Evolutionary conservation across 2,329 filamentous ascomycete genomes (phyloP), one percentile per base, ranked within the genome.

Genomic region (Paecilomyces sp.): DNA sequence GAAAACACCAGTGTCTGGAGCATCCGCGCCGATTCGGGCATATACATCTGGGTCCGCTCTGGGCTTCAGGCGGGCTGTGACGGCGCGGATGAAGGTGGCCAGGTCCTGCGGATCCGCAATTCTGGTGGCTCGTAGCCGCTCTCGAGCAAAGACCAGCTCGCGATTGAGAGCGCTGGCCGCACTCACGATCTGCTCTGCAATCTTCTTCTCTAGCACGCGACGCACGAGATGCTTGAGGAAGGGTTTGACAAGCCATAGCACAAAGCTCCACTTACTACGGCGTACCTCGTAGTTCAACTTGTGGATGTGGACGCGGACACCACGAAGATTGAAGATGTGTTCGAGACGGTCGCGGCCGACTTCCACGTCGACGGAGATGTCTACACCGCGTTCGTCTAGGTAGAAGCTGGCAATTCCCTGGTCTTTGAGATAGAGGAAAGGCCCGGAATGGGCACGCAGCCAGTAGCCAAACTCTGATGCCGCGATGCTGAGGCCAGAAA

Each of bases 381-480:
- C 93, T 60, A 97, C 86, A 18, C 93, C 93, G 22, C 90, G 85
- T 66, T 93, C 87, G 72, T 97, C 93, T 4, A 97, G 84, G 53
- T 85, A 85, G 74, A 97, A 92, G 31, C 88, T 91, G 4, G 89
- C 91, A 55, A 97, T 89, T 3, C 93, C 93, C 72, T 92, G 84
- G 67, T 96, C 92, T 1, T 85, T 84, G 31, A 96, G 81, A 25
- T 86, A 86, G 55, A 96, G 79, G 1, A 95, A 68, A 7, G 66
- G 72, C 1, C 90, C 87, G 13, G 86, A 85, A 71, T 94, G 92
- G 0, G 90, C 82, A 9, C 89, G 88, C 33, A 97, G 79, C 86
- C 92, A 95, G 77, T 92, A 97, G 25, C 93, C 93, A 33, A 97
- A 81, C 63, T 97, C 92, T 25, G 93, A 86, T 2, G 92, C 92